phyloP scores from a whole-genome alignment of 2,329 filamentous ascomycete species.

The Penicillium sp. region DNA sequence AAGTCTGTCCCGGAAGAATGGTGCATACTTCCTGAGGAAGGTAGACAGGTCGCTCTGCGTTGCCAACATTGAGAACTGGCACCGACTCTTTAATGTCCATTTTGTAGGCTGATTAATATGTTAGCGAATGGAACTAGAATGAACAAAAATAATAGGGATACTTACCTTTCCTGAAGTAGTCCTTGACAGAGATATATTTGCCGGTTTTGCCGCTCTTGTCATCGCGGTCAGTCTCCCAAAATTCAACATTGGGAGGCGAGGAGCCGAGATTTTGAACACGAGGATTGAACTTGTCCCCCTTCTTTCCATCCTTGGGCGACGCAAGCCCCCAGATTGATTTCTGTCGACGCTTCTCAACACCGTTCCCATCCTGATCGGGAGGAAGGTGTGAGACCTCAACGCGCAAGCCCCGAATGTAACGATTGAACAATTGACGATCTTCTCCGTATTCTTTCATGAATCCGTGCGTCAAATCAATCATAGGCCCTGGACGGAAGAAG shows the following conservation, averaged over 20 bases:
- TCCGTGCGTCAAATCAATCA: not conserved
- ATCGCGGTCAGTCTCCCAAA: constrained; percentile 7
- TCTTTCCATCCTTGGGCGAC: constrained; percentile 7
- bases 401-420: constrained; percentile 12
- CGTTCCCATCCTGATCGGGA: not conserved
- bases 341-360: not conserved
- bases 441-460: not conserved
- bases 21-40: constrained; percentile 64
- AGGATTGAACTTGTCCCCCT: constrained; percentile 1
- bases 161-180: constrained; percentile 24
- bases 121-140: not conserved
- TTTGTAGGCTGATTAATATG: constrained; percentile 30
- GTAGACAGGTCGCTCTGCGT: constrained; percentile 55
- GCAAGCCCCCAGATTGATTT: constrained; percentile 15
- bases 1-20: constrained; percentile 62
- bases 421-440: not conserved
- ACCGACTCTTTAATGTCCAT: constrained; percentile 35
- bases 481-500: constrained; percentile 6
- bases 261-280: constrained; percentile 6
- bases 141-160: not conserved
- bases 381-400: constrained; percentile 13
- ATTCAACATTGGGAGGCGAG: constrained; percentile 9
- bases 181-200: constrained; percentile 18
- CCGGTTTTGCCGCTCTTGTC: not conserved
- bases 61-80: constrained; percentile 67